Conservation (phyloP, 139 green algal species). For the Chlamydomonas incerta region DNA sequence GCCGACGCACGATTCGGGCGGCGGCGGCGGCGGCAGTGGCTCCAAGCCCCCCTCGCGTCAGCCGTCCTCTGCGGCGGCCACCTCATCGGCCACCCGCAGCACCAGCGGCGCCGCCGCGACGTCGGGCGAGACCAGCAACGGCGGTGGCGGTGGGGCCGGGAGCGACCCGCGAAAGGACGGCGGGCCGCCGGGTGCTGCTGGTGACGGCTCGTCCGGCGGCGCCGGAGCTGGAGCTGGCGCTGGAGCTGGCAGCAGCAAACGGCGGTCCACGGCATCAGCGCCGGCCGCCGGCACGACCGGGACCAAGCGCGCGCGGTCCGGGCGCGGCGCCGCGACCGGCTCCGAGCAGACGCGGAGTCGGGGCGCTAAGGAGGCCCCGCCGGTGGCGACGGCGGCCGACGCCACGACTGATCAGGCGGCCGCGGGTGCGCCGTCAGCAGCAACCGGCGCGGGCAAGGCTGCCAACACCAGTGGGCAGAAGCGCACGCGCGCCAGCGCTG, state of each 20-base stretch:
- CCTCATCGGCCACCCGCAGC: not conserved
- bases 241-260: too few relatives aligned
- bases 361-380: too few relatives aligned
- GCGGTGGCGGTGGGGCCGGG: not conserved
- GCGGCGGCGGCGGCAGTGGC: too few relatives aligned
- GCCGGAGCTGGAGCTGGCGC: too few relatives aligned
- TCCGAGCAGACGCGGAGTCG: not conserved
- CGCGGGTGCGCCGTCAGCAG: not conserved
- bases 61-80: not conserved
- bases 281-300: too few relatives aligned
- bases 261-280: too few relatives aligned
- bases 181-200: too few relatives aligned
- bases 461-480: conserved; percentile 23
- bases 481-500: not conserved
- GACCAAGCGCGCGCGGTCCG: not conserved
- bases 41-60: not conserved
- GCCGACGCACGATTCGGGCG: too few relatives aligned
- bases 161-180: not conserved
- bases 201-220: too few relatives aligned
- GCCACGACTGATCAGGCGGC: not conserved
- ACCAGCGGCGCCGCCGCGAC: not conserved
- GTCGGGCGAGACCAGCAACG: not conserved
- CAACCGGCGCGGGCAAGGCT: not conserved
- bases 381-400: too few relatives aligned
- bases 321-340: too few relatives aligned